Conservation (phyloP, 2,329 filamentous ascomycete species). For the Cadophora gregata region DNA sequence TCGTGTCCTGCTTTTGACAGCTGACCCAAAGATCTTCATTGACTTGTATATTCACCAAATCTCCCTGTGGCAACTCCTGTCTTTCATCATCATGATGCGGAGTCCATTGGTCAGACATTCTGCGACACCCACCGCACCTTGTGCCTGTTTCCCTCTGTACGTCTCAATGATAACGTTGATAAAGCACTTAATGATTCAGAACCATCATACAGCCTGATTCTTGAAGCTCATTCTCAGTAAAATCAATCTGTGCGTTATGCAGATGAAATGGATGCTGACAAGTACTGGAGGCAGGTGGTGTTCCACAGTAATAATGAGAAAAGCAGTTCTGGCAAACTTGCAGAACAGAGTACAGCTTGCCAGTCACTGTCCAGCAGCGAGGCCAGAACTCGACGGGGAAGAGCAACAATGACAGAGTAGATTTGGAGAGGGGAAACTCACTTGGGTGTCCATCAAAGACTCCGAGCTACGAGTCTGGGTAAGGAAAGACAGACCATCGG, state of each 20-base stretch:
- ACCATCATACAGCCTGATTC: no score
- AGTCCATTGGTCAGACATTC: conserved; percentile 28
- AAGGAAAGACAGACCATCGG: background rate
- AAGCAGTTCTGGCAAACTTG: background rate
- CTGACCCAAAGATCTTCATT: conserved; percentile 24
- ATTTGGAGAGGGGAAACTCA: background rate
- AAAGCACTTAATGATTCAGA: no score
- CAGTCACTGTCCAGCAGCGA: background rate
- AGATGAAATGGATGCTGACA: no score
- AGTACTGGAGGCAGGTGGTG: no score
- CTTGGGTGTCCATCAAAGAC: background rate
- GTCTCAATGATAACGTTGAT: conserved; percentile 20
- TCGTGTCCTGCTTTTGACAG: conserved; percentile 18
- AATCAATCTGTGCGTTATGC: no score
- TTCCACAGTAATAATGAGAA: background rate
- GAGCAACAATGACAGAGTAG: no score
- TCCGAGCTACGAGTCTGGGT: background rate
- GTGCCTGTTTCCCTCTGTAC: conserved; percentile 25
- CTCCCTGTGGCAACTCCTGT: conserved; percentile 15
- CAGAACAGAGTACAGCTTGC: background rate
- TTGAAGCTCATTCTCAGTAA: no score
- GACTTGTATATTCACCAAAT: conserved; percentile 27
- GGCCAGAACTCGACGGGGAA: background rate
- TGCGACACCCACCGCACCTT: conserved; percentile 23
- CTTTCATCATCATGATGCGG: conserved; percentile 20